These are phyloP conservation scores for Gardenia jasminoides DNA, from an alignment of 257 asterid genomes.

Conservation along the genomic window DNA sequence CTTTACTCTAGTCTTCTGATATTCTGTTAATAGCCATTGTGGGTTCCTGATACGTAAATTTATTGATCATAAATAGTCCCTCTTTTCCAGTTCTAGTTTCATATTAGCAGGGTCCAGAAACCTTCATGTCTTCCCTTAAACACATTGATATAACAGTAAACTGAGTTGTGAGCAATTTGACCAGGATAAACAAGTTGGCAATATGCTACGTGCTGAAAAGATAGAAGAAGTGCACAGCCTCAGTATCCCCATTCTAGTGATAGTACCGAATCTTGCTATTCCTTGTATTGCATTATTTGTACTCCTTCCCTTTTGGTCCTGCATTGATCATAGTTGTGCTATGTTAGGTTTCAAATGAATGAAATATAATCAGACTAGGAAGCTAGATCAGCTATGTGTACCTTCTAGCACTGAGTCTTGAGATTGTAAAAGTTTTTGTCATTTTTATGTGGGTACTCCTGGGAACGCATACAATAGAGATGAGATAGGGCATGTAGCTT, in stretches of 20 bases:
- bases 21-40: neutral
- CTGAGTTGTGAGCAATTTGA: neutral
- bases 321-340: neutral
- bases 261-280: neutral
- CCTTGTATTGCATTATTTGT: neutral
- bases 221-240: neutral
- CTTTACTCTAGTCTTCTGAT: neutral
- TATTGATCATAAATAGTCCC: neutral
- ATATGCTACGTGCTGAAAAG: neutral
- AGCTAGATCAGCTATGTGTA: neutral
- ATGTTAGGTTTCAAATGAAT: neutral
- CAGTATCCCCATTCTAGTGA: neutral
- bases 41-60: neutral
- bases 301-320: slow-evolving; percentile 6
- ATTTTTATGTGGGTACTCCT: neutral
- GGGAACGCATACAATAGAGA: neutral
- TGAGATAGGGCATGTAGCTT: neutral
- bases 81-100: neutral
- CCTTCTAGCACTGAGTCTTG: neutral
- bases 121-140: neutral
- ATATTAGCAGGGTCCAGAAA: neutral
- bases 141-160: neutral
- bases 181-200: neutral
- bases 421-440: neutral
- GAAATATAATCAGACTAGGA: neutral